phyloP scores from a whole-genome alignment of 768 basidiomycete genomes.

The Serendipita sp. region DNA sequence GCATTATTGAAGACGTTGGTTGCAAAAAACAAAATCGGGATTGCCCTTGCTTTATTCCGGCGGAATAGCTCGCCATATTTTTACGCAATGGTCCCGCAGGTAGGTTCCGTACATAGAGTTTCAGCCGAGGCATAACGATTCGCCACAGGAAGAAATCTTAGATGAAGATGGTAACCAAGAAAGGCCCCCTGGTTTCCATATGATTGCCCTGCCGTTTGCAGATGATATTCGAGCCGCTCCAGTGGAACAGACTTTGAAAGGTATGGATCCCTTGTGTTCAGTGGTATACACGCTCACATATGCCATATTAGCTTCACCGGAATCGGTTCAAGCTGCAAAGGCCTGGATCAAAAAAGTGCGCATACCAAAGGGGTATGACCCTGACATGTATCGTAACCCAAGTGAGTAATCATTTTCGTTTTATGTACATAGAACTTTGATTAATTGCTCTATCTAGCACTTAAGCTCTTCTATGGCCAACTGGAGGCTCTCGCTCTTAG shows the following conservation, averaged over 20 bases:
- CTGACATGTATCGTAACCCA: constrained; percentile 83
- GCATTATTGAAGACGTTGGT: constrained; percentile 73
- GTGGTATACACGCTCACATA: constrained; percentile 1
- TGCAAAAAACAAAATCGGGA: constrained; percentile 63
- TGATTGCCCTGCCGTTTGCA: constrained; percentile 84
- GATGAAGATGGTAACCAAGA: constrained; percentile 54
- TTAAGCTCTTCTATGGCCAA: constrained; percentile 79
- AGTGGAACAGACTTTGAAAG: constrained; percentile 45
- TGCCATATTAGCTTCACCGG: constrained; percentile 40
- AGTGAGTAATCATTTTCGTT: constrained; percentile 30
- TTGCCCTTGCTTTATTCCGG: constrained; percentile 56
- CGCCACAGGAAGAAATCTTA: constrained; percentile 45
- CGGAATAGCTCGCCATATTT: constrained; percentile 62
- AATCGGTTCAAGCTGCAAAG: constrained; percentile 47
- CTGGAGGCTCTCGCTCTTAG: constrained; percentile 86
- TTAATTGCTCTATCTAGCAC: constrained; percentile 28
- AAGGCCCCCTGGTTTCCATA: constrained; percentile 81
- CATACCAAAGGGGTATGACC: constrained; percentile 72
- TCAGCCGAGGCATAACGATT: constrained; percentile 6
- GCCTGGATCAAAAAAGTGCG: constrained; percentile 66
- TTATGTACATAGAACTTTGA: background rate
- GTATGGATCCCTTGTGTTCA: constrained; percentile 23
- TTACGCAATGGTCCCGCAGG: constrained; percentile 79
- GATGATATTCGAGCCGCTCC: constrained; percentile 83
- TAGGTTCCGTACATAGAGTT: constrained; percentile 17